Evolutionary conservation across 2,329 filamentous ascomycete genomes (phyloP), one percentile per base, ranked within the genome.

Genomic region (Nigrospora sphaerica): DNA sequence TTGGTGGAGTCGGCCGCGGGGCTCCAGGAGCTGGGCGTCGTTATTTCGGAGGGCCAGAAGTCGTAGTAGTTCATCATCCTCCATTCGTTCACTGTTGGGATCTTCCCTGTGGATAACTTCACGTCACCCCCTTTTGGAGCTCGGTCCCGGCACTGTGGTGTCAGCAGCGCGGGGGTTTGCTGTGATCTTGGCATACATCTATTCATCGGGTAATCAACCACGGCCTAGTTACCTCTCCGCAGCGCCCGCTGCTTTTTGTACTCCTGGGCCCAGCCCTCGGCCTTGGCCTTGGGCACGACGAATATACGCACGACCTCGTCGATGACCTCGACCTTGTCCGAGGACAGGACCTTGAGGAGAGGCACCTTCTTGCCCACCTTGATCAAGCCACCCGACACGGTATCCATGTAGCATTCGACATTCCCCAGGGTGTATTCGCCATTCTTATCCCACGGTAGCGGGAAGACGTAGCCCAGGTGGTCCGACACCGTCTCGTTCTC

Each of bases 351-450:
- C 70, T 89, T 87, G 43, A 89, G 66, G 55, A 97, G 64, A 17
- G 80, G 73, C 52, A 93, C 75, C 61, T 92, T 93, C 77, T 88
- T 91, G 41, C 93, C 92, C 18, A 91, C 83, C 70, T 95, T 96
- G 58, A 95, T 80, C 57, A 98, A 65, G 0, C 91, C 90, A 0
- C 90, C 90, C 0, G 74, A 71, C 4, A 69, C 68, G 0, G 90
- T 97, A 71, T 96, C 90, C 73, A 95, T 85, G 65, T 88, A 97
- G 59, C 88, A 93, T 55, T 95, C 90, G 5, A 95, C 88, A 1
- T 67, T 72, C 0, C 73, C 72, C 1, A 74, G 56, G 1, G 70
- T 77, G 65, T 95, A 96, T 57, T 81, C 81, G 2, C 75, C 67
- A 49, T 75, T 70, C 14, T 64, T 59, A 57, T 97, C 93, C 93